Conservation (phyloP, 345 rosid genomes). For the Eucalyptus shirleyi region DNA sequence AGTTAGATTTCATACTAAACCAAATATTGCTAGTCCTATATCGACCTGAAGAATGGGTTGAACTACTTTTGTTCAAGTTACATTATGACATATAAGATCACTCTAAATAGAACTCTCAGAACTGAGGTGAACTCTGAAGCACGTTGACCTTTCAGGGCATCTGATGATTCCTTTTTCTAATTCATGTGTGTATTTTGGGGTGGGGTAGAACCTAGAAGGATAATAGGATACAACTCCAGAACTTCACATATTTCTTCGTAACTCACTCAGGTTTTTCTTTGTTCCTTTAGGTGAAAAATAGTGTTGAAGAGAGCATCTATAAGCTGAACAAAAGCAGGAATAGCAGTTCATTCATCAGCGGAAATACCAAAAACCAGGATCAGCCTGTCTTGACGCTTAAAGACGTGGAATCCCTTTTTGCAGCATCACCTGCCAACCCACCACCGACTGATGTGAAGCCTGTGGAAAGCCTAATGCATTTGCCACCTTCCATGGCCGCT, state of each 20-base stretch:
- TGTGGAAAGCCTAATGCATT: constrained; percentile 34
- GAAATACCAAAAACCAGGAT: constrained; percentile 85
- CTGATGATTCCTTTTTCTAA: background rate
- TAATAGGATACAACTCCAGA: background rate
- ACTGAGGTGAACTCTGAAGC: background rate
- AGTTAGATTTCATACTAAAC: background rate
- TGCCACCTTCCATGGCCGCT: constrained; percentile 80
- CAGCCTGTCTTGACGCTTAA: constrained; percentile 64
- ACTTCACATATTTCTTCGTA: background rate
- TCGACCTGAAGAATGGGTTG: background rate
- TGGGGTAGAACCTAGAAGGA: background rate
- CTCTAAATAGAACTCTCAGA: background rate
- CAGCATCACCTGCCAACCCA: constrained; percentile 10
- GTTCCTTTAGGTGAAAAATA: constrained; percentile 46
- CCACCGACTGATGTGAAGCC: constrained; percentile 21
- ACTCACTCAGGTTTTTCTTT: background rate
- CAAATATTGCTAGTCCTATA: background rate
- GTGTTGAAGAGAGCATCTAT: constrained; percentile 90
- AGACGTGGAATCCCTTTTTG: constrained; percentile 74
- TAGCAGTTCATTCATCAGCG: constrained; percentile 47
- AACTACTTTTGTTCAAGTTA: background rate
- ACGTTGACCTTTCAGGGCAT: background rate
- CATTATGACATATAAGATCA: background rate
- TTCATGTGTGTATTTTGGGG: background rate
- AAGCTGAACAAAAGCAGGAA: constrained; percentile 78